Percentiles rank a stretch among this genome's conserved stretches.
Conservation (phyloP, 75 land plant species). For the Gnetum montanum region DNA sequence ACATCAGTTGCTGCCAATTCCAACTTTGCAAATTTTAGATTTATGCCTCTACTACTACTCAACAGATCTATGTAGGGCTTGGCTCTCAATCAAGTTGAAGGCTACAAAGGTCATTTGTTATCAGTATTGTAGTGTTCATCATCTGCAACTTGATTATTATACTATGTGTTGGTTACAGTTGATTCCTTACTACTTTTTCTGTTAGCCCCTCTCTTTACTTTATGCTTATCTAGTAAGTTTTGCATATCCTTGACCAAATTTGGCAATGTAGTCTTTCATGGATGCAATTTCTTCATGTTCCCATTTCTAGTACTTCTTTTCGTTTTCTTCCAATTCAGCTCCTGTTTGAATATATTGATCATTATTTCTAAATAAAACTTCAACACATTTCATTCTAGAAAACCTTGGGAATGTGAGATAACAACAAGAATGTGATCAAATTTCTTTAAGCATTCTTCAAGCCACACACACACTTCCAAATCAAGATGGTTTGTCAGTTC, state of each 20-base stretch:
- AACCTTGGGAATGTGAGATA: slow-evolving; percentile 93
- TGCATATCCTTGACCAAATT: slow-evolving; percentile 86
- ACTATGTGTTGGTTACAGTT: too few species aligned
- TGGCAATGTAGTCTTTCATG: slow-evolving; percentile 91
- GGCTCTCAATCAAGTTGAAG: too few species aligned
- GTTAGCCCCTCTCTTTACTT: slow-evolving; percentile 81
- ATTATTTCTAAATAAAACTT: slow-evolving; percentile 89
- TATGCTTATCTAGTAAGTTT: slow-evolving; percentile 83
- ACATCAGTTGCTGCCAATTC: too few species aligned
- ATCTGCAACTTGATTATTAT: too few species aligned
- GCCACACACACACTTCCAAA: slow-evolving; percentile 96
- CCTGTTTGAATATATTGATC: slow-evolving; percentile 83
- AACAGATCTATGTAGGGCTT: too few species aligned
- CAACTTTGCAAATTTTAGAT: too few species aligned
- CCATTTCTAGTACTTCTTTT: slow-evolving; percentile 90
- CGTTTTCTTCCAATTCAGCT: slow-evolving; percentile 74
- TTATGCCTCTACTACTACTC: too few species aligned
- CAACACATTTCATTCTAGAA: slow-evolving; percentile 94
- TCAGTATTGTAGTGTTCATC: too few species aligned
- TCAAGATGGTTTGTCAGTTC: slow-evolving; percentile 97
- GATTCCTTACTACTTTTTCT: slow-evolving; percentile 62
- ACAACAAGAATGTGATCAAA: slow-evolving; percentile 90
- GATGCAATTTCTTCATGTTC: slow-evolving; percentile 76
- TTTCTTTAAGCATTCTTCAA: slow-evolving; percentile 83
- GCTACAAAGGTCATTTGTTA: too few species aligned